These are phyloP conservation scores for Penicillium capsulatum DNA, from an alignment of 2,329 filamentous ascomycete genomes.

Conservation along the genomic window DNA sequence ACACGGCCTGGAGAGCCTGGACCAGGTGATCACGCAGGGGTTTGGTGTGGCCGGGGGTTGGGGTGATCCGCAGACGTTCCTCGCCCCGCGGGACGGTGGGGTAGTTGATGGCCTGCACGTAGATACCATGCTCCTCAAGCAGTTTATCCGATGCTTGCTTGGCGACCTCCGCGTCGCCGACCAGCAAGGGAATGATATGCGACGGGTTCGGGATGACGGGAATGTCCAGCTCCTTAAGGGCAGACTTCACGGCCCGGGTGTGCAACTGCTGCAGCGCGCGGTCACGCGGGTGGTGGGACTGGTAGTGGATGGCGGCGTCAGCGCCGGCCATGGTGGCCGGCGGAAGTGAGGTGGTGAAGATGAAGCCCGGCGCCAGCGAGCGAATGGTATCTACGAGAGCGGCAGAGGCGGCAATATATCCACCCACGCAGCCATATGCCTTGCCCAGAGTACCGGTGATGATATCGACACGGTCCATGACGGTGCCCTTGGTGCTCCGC, in stretches of 20 bases:
- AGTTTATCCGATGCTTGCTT: slow-evolving; percentile 91
- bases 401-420: slow-evolving; percentile 88
- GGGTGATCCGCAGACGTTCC: slow-evolving; percentile 91
- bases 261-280: slow-evolving; percentile 91
- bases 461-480: slow-evolving; percentile 96
- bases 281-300: slow-evolving; percentile 79
- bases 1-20: slow-evolving; percentile 78
- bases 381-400: slow-evolving; percentile 89
- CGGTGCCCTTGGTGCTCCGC: slow-evolving; percentile 59
- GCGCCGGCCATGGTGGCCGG: slow-evolving; percentile 97
- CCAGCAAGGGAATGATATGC: slow-evolving; percentile 90
- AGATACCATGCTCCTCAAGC: slow-evolving; percentile 84
- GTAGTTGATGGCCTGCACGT: slow-evolving; percentile 99
- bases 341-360: slow-evolving; percentile 95
- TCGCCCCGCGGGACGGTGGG: slow-evolving; percentile 97
- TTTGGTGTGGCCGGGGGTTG: slow-evolving; percentile 85
- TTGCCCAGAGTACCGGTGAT: slow-evolving; percentile 97
- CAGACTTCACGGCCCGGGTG: slow-evolving; percentile 88
- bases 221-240: slow-evolving; percentile 73
- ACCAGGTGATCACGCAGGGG: slow-evolving; percentile 83
- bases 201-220: slow-evolving; percentile 97
- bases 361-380: slow-evolving; percentile 93
- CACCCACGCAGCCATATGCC: slow-evolving; percentile 94
- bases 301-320: slow-evolving; percentile 86
- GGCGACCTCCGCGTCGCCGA: slow-evolving; percentile 88